Conservation (phyloP, 176 grass and related monocot species). For the Aegilops longissima region DNA sequence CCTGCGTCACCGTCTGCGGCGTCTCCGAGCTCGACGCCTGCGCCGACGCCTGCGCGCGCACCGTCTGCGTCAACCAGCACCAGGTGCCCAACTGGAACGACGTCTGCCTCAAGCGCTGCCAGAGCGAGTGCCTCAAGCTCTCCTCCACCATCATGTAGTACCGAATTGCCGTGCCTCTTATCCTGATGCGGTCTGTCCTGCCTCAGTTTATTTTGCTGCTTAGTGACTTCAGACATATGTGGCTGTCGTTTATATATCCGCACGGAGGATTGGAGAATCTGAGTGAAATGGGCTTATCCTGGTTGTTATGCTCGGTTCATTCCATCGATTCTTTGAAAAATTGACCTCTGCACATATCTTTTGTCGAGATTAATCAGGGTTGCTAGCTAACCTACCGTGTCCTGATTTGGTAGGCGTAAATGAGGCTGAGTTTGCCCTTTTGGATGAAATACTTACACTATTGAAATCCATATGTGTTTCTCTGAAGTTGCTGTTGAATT, state of each 20-base stretch:
- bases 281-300: neutral
- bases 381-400: neutral
- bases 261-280: neutral
- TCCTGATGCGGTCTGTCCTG: neutral
- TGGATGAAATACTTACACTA: slow-evolving; percentile 3
- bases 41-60: slow-evolving; percentile 81
- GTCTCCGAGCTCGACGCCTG: slow-evolving; percentile 86
- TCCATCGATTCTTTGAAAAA: neutral
- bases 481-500: too few species aligned
- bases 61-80: slow-evolving; percentile 92
- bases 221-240: slow-evolving; percentile 15
- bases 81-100: slow-evolving; percentile 96
- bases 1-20: slow-evolving; percentile 88
- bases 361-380: neutral
- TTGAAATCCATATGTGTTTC: neutral
- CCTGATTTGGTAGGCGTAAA: neutral
- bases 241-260: slow-evolving; percentile 7
- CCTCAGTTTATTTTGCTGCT: neutral
- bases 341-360: neutral
- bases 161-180: neutral
- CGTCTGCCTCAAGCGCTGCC: slow-evolving; percentile 87
- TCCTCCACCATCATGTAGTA: slow-evolving; percentile 54
- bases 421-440: neutral
- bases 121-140: slow-evolving; percentile 87
- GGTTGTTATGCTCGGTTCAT: neutral